Base-by-base conservation (phyloP, 2,329 filamentous ascomycete species). In the Fusarium chuoi region DNA sequence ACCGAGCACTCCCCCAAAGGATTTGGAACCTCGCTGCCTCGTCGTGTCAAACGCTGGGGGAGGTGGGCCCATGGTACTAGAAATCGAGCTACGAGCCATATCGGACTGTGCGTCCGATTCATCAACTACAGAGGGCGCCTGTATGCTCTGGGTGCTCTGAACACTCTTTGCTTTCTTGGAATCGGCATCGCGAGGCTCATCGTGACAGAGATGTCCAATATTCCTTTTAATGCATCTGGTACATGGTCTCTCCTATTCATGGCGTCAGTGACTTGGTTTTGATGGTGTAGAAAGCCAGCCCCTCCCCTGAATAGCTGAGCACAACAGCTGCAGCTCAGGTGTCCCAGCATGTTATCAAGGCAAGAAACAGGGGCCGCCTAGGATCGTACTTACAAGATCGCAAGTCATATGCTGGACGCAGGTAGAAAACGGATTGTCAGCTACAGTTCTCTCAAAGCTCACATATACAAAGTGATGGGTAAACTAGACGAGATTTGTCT, bases 151-250 rank as follows among this genome's bases (percentile, higher is more conserved):
- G 70, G 73, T 74, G 80, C 86, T 89, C 65, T 79, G 80, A 71
- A 72, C 72, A 79, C 86, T 88, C 85, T 96, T 98, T 78, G 89
- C 85, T 84, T 95, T 96, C 84, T 96, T 97, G 68, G 92, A 83
- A 71, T 91, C 90, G 76, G 91, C 87, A 80, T 99, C 96, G 83
- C 96, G 92, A 77, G 95, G 96, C 84, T 98, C 96, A 84, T 99
- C 96, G 86, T 98, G 96, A 84, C 96, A 99, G 76, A 99, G 89
- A 84, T 99, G 96, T 79, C 96, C 96, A 83, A 99, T 99, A 85
- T 98, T 98, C 81, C 96, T 92, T 86, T 98, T 99, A 85, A 98
- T 94, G 87, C 96, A 99, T 85, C 96, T 91, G 79, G 94, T 96
- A 89, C 96, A 99, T 80, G 96, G 96, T 82, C 96, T 92, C 87